phyloP scores from a whole-genome alignment of 805 yeast genomes.

The Nakazawaea laoshanensis region DNA sequence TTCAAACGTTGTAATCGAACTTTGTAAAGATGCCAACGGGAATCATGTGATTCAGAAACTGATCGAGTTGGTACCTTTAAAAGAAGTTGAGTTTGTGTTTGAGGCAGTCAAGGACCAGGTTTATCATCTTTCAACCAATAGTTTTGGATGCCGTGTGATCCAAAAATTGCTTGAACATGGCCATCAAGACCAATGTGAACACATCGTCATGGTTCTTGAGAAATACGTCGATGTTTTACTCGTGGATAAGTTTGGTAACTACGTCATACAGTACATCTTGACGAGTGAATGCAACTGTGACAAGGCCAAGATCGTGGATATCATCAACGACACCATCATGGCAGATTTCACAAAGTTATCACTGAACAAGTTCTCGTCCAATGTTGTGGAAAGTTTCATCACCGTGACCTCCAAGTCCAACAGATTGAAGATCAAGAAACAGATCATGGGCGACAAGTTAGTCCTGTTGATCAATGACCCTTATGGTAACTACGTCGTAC shows the following conservation, averaged over 20 bases:
- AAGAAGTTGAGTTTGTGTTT: constrained; percentile 60
- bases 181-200: constrained; percentile 50
- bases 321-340: constrained; percentile 56
- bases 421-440: constrained; percentile 48
- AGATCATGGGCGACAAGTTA: constrained; percentile 34
- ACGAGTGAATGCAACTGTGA: constrained; percentile 71
- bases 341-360: constrained; percentile 56
- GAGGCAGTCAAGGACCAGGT: constrained; percentile 63
- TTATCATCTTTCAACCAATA: constrained; percentile 85
- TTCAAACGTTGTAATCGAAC: constrained; percentile 34
- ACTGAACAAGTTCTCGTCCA: constrained; percentile 96
- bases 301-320: constrained; percentile 45
- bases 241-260: constrained; percentile 96
- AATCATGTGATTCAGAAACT: constrained; percentile 96
- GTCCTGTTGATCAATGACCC: constrained; percentile 96
- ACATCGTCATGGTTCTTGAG: constrained; percentile 64
- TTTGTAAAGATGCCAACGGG: constrained; percentile 91
- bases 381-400: constrained; percentile 93
- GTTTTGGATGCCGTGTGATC: constrained; percentile 95
- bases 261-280: constrained; percentile 91
- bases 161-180: constrained; percentile 87
- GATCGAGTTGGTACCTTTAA: constrained; percentile 77
- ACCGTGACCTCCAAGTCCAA: constrained; percentile 39
- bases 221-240: constrained; percentile 66
- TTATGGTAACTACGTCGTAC: constrained; percentile 95